Percentiles rank a stretch among this genome's conserved stretches.
These are phyloP conservation scores for Asparagopsis taxiformis DNA, from an alignment of 31 red algal species.

Conservation along the genomic window DNA sequence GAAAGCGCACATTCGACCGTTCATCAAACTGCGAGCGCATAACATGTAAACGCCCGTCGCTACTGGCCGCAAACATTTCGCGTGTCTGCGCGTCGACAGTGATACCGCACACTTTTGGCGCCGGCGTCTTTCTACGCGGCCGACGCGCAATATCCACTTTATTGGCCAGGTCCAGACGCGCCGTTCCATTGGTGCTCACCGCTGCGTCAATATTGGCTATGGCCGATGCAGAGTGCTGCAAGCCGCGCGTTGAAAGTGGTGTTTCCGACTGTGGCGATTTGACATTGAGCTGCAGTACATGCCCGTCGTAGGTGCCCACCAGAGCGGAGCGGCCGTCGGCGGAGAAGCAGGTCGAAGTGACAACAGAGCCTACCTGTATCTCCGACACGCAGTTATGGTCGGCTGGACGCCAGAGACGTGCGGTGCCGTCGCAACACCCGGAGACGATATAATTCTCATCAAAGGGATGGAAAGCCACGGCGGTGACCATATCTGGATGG, in stretches of 20 bases:
- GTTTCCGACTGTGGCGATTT: too few relatives aligned
- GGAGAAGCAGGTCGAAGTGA: slow-evolving; percentile 37
- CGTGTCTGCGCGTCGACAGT: slow-evolving; percentile 1
- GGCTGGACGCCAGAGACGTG: slow-evolving; percentile 53
- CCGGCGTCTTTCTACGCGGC: slow-evolving; percentile 10
- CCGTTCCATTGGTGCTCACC: too few relatives aligned
- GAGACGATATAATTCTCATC: slow-evolving; percentile 67
- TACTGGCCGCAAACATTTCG: neutral
- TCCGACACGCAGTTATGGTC: slow-evolving; percentile 24
- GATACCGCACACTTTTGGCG: slow-evolving; percentile 37
- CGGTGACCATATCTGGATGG: slow-evolving; percentile 85
- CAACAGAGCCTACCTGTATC: slow-evolving; percentile 21
- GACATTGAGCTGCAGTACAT: slow-evolving; percentile 16
- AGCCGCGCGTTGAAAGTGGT: too few relatives aligned
- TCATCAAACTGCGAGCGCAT: too few relatives aligned
- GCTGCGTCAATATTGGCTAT: too few relatives aligned
- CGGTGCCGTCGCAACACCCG: slow-evolving; percentile 66
- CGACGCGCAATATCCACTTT: slow-evolving; percentile 41
- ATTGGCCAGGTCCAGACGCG: slow-evolving; percentile 14
- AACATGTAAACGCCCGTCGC: slow-evolving; percentile 11
- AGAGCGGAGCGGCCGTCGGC: slow-evolving; percentile 42
- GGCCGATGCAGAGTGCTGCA: too few relatives aligned
- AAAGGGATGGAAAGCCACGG: slow-evolving; percentile 64
- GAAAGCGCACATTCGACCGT: neutral
- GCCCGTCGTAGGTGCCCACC: slow-evolving; percentile 48